Percentiles rank a stretch among this genome's conserved stretches.
Evolutionary conservation across 148 eudicot genomes (phyloP).

Genomic region (Rhododendron simsii): DNA sequence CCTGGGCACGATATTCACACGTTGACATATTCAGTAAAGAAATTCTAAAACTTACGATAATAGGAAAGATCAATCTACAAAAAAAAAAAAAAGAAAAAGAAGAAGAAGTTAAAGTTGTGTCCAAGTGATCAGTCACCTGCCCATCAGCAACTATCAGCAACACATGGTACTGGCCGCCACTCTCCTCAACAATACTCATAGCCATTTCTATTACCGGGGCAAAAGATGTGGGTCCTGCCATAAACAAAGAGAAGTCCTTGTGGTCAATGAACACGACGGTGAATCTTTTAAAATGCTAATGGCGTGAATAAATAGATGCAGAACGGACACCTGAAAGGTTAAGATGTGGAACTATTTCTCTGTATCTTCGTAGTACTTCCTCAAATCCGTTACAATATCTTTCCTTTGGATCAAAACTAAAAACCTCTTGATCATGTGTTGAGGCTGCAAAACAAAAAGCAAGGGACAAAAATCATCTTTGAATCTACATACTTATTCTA

Average conservation of each 20-base stretch:
- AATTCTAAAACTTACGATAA: background rate
- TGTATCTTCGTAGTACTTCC: conserved; percentile 58
- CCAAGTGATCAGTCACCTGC: conserved; percentile 37
- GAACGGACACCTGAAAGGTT: conserved; percentile 55
- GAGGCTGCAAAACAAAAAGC: conserved; percentile 38
- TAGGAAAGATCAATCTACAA: background rate
- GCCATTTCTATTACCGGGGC: conserved; percentile 85
- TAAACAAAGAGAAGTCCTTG: background rate
- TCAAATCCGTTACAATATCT: conserved; percentile 72
- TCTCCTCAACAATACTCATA: conserved; percentile 71
- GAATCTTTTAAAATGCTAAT: background rate
- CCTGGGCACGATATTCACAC: background rate
- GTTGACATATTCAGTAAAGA: background rate
- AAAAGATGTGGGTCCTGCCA: conserved; percentile 80
- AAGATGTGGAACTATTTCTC: conserved; percentile 64
- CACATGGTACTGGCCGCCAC: conserved; percentile 88
- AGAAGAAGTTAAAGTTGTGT: background rate
- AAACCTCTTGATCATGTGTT: conserved; percentile 74
- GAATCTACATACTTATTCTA: background rate
- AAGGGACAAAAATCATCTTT: background rate
- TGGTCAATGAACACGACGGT: background rate
- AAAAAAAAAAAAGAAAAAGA: background rate
- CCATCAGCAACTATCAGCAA: conserved; percentile 84
- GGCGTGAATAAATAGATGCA: background rate
- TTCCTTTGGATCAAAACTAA: conserved; percentile 55